Conservation (phyloP, 164 flowering plant genomes). For the Kalanchoe fedtschenkoi region DNA sequence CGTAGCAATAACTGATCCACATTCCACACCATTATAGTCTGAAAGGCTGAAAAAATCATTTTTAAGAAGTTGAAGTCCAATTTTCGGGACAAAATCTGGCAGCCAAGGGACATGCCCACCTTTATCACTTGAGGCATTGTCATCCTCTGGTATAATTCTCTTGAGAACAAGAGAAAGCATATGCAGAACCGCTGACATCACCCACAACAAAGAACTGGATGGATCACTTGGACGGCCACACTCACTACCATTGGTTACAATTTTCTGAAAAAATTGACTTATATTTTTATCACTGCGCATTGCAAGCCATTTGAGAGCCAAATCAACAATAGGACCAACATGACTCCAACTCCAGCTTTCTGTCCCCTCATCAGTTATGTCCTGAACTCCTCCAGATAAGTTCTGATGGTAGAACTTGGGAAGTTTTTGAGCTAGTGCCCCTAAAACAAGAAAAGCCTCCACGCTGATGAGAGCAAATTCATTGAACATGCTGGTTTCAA, state of each 20-base stretch:
- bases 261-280: slow-evolving; percentile 16
- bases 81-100: slow-evolving; percentile 63
- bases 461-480: slow-evolving; percentile 56
- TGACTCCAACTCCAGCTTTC: slow-evolving; percentile 72
- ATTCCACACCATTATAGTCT: slow-evolving; percentile 8
- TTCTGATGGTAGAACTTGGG: slow-evolving; percentile 43
- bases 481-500: slow-evolving; percentile 33
- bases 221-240: slow-evolving; percentile 15
- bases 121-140: slow-evolving; percentile 9
- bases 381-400: slow-evolving; percentile 10
- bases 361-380: slow-evolving; percentile 16
- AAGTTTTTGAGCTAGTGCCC: slow-evolving; percentile 54
- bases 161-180: slow-evolving; percentile 58
- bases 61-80: slow-evolving; percentile 53
- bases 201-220: slow-evolving; percentile 51
- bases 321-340: slow-evolving; percentile 64
- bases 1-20: slow-evolving; percentile 11
- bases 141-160: slow-evolving; percentile 40
- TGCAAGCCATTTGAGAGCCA: slow-evolving; percentile 60
- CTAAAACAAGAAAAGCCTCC: slow-evolving; percentile 71
- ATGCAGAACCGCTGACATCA: slow-evolving; percentile 53
- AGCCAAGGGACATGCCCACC: slow-evolving; percentile 37
- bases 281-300: slow-evolving; percentile 22
- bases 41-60: slow-evolving; percentile 32
- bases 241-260: slow-evolving; percentile 9